These are phyloP conservation scores for Penicillium sp. DNA, from an alignment of 2,329 filamentous ascomycete genomes.

Conservation along the genomic window DNA sequence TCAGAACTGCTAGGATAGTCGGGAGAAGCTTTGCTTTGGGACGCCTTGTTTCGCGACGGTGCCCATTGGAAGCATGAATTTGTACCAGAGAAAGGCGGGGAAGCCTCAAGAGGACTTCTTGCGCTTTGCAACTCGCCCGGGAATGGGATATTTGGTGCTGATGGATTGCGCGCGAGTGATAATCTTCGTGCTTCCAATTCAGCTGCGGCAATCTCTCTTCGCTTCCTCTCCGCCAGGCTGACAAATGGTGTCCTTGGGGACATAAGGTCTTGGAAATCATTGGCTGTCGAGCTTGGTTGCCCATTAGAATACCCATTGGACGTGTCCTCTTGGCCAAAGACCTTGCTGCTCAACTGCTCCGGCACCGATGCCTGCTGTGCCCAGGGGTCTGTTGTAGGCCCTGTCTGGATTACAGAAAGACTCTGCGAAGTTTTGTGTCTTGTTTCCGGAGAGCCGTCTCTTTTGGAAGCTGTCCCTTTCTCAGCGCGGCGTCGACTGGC, in stretches of 20 bases:
- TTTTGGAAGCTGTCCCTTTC: slow-evolving; percentile 35
- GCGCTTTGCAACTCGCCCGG: slow-evolving; percentile 48
- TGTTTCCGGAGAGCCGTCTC: slow-evolving; percentile 42
- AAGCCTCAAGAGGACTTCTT: slow-evolving; percentile 41
- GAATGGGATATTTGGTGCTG: slow-evolving; percentile 69
- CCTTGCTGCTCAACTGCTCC: slow-evolving; percentile 11
- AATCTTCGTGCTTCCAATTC: slow-evolving; percentile 82
- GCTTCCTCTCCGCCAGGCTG: slow-evolving; percentile 54
- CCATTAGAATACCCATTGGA: slow-evolving; percentile 6
- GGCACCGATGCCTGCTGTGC: slow-evolving; percentile 23
- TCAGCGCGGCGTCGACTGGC: slow-evolving; percentile 41
- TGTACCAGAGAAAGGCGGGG: slow-evolving; percentile 28
- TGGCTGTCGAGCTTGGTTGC: slow-evolving; percentile 8
- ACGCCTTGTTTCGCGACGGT: slow-evolving; percentile 25
- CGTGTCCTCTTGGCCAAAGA: slow-evolving; percentile 5
- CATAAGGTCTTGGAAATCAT: slow-evolving; percentile 20
- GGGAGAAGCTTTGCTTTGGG: slow-evolving; percentile 34
- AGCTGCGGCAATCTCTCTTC: slow-evolving; percentile 67
- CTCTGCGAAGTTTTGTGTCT: slow-evolving; percentile 33
- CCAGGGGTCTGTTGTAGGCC: not conserved
- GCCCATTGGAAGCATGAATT: slow-evolving; percentile 28
- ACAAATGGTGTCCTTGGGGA: slow-evolving; percentile 19
- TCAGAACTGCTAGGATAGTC: slow-evolving; percentile 34
- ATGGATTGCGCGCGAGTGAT: slow-evolving; percentile 71
- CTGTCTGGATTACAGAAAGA: slow-evolving; percentile 17